Conservation (phyloP, 2,329 filamentous ascomycete genomes). For the Paraconiothyrium sp. region DNA sequence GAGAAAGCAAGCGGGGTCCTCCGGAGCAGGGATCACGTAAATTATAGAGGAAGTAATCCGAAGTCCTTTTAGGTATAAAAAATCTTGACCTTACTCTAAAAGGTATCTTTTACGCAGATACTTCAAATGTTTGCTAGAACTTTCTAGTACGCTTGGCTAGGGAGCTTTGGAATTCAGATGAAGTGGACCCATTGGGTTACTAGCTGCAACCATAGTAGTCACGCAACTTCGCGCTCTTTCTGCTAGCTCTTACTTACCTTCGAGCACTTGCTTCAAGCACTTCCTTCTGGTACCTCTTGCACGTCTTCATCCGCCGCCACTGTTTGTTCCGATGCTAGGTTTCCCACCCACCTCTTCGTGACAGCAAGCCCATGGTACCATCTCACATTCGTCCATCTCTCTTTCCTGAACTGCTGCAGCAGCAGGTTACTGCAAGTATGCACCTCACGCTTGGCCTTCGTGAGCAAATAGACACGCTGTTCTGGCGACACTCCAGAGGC, state of each 20-base stretch:
- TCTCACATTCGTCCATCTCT: slow-evolving; percentile 26
- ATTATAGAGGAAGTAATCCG: no score
- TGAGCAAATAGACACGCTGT: slow-evolving; percentile 12
- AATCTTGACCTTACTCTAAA: no score
- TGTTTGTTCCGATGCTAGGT: background rate
- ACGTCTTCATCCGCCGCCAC: slow-evolving; percentile 6
- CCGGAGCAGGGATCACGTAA: no score
- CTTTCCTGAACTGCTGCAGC: slow-evolving; percentile 26
- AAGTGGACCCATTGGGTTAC: no score
- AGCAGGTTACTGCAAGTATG: slow-evolving; percentile 30
- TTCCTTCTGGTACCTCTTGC: background rate
- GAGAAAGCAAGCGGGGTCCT: no score
- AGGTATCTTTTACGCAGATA: no score
- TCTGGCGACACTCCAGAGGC: slow-evolving; percentile 1
- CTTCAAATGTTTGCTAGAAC: no score
- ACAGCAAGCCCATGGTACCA: slow-evolving; percentile 31
- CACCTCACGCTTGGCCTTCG: slow-evolving; percentile 25
- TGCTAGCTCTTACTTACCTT: background rate
- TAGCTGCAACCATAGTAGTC: no score
- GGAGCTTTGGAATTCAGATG: no score
- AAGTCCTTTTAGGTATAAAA: no score
- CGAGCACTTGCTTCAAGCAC: background rate
- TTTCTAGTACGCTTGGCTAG: no score
- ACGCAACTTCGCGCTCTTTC: background rate
- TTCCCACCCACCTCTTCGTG: slow-evolving; percentile 28